Conservation (phyloP, 2,329 filamentous ascomycete species). For the Tolypocladium ovalisporum region DNA sequence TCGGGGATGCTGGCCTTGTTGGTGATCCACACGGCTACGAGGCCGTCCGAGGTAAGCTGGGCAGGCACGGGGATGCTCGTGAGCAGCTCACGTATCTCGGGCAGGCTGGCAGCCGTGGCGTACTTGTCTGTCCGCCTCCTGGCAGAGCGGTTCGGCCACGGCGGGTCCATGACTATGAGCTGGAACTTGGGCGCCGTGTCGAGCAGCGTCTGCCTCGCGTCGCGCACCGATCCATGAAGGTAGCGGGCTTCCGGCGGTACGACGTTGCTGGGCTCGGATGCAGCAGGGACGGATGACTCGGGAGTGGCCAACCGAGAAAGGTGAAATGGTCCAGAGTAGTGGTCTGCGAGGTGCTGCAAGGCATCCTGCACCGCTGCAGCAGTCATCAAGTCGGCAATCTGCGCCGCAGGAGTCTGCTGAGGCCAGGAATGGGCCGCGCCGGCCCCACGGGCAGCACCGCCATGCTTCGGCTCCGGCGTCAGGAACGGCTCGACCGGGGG, state of each 20-base stretch:
- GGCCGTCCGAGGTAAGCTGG: slow-evolving; percentile 39
- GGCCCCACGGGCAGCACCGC: background rate
- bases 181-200: slow-evolving; percentile 44
- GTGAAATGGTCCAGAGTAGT: slow-evolving; percentile 33
- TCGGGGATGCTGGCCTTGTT: slow-evolving; percentile 54
- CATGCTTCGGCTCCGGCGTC: slow-evolving; percentile 34
- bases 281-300: background rate
- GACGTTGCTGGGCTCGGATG: slow-evolving; percentile 7
- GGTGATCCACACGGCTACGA: slow-evolving; percentile 68
- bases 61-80: slow-evolving; percentile 43
- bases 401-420: slow-evolving; percentile 29
- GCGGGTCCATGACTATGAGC: slow-evolving; percentile 63
- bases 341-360: slow-evolving; percentile 22
- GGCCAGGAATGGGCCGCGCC: slow-evolving; percentile 15
- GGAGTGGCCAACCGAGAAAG: slow-evolving; percentile 25
- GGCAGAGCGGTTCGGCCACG: slow-evolving; percentile 72
- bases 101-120: slow-evolving; percentile 30
- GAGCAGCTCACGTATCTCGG: slow-evolving; percentile 39
- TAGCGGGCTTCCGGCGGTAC: slow-evolving; percentile 32
- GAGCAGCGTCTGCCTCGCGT: slow-evolving; percentile 28
- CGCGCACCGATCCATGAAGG: slow-evolving; percentile 37
- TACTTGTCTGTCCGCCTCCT: slow-evolving; percentile 45
- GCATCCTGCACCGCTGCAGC: slow-evolving; percentile 33
- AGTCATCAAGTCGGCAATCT: slow-evolving; percentile 43
- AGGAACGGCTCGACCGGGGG: slow-evolving; percentile 34